Conservation (phyloP, 345 rosid species). For the Eucalyptus sp. region DNA sequence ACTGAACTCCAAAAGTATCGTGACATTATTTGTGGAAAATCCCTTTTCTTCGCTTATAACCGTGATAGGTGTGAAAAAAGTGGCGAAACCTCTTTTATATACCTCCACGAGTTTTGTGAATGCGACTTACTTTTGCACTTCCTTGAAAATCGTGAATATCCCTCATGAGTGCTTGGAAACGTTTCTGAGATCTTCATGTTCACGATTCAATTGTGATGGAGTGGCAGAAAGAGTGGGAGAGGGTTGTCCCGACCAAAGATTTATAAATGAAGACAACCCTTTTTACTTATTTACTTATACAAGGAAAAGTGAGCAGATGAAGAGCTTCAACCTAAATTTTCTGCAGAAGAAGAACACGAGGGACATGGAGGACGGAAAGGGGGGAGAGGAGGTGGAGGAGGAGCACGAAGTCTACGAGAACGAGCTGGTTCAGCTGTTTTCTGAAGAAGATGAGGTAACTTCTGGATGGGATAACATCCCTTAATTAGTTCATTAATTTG, state of each 20-base stretch:
- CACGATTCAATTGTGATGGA: background rate
- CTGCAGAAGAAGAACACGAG: constrained; percentile 34
- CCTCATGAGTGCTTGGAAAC: background rate
- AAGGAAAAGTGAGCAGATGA: background rate
- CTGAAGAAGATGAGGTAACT: constrained; percentile 91
- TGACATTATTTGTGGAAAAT: background rate
- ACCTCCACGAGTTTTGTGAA: background rate
- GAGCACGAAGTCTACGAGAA: constrained; percentile 54
- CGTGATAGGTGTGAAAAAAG: background rate
- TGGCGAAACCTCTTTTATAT: background rate
- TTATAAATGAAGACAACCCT: background rate
- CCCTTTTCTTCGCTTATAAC: background rate
- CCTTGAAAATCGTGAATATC: background rate
- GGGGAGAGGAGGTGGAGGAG: background rate
- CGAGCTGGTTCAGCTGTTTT: constrained; percentile 77
- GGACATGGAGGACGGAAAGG: constrained; percentile 29
- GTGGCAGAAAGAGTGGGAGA: background rate
- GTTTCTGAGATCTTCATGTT: background rate
- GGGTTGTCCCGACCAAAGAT: background rate
- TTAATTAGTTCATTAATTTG: background rate
- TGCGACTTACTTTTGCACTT: background rate
- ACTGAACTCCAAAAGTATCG: background rate
- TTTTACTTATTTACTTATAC: background rate
- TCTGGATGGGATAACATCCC: background rate
- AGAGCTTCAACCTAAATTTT: background rate